Evolutionary conservation across 164 flowering plant species (phyloP).

Genomic region (Vitis rotundifolia): DNA sequence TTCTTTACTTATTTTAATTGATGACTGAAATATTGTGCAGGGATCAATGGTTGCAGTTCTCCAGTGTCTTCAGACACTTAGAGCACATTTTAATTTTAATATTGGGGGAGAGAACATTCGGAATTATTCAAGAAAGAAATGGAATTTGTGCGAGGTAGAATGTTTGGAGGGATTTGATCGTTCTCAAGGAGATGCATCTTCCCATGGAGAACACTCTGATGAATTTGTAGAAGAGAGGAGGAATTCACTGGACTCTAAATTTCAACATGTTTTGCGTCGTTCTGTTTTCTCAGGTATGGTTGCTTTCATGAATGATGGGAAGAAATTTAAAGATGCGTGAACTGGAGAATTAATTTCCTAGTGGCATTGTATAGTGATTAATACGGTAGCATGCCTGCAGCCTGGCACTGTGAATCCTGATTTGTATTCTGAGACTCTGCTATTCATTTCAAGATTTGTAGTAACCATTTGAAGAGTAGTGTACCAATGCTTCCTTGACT

Average conservation of each 20-base stretch:
- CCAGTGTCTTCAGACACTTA: constrained; percentile 58
- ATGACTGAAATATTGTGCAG: constrained; percentile 33
- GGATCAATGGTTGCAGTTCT: constrained; percentile 69
- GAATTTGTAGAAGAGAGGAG: constrained; percentile 26
- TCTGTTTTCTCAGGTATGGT: constrained; percentile 33
- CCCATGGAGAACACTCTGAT: constrained; percentile 16
- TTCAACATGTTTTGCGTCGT: constrained; percentile 20
- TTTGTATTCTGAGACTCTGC: neutral
- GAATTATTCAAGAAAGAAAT: constrained; percentile 34
- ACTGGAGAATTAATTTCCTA: neutral
- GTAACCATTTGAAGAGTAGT: neutral
- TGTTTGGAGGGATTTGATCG: constrained; percentile 19
- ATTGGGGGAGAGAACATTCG: constrained; percentile 22
- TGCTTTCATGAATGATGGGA: neutral
- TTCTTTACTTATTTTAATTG: neutral
- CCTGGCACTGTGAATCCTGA: neutral
- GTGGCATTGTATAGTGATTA: neutral
- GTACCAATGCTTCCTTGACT: neutral
- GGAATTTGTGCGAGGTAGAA: constrained; percentile 34
- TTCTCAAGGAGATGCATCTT: constrained; percentile 20
- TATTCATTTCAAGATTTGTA: neutral
- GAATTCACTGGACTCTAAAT: constrained; percentile 25
- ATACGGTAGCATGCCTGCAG: neutral
- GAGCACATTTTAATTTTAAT: constrained; percentile 25
- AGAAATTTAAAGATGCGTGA: neutral